Base-by-base conservation (phyloP, 2,329 filamentous ascomycete species). In the Thermothelomyces thermophilus region DNA sequence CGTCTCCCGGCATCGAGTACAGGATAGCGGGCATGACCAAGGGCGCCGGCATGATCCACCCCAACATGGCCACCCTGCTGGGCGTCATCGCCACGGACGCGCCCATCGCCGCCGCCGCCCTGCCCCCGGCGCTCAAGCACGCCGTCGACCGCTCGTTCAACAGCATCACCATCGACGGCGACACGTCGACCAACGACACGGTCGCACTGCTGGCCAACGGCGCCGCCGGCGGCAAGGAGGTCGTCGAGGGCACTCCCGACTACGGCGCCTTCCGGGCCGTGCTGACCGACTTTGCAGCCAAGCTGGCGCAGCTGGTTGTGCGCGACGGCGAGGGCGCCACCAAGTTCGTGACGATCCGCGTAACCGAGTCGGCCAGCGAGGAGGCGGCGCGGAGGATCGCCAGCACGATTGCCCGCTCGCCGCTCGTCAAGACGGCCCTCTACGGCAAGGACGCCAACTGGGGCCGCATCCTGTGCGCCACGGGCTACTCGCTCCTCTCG, bases 361-460 rank as follows among this genome's bases (percentile, higher is more conserved):
- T 97, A 31, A 79, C 78, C 41, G 86, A 90, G 60, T 82, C 86
- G 3, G 74, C 80, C 1, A 78, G 79, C 41, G 82, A 87, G 63
- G 72, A 75, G 41, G 84, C 82, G 41, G 90, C 89, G 1, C 82
- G 87, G 49, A 79, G 83, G 63, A 84, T 96, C 54, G 93, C 90
- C 10, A 86, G 84, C 55, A 85, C 87, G 41, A 96, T 98, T 64
- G 90, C 93, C 14, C 82, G 85, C 44, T 95, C 90, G 0, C 89
- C 93, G 8, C 80, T 98, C 11, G 93, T 98, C 60, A 98, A 98
- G 76, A 98, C 93, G 0, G 93, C 93, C 0, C 75, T 98, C 35
- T 98, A 98, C 68, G 93, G 93, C 57, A 89, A 90, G 66, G 93
- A 98, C 66, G 93, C 93, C 16, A 98, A 98, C 74, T 98, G 93